Conservation (phyloP, 2,329 filamentous ascomycete species). For the Rachicladosporium sp. region DNA sequence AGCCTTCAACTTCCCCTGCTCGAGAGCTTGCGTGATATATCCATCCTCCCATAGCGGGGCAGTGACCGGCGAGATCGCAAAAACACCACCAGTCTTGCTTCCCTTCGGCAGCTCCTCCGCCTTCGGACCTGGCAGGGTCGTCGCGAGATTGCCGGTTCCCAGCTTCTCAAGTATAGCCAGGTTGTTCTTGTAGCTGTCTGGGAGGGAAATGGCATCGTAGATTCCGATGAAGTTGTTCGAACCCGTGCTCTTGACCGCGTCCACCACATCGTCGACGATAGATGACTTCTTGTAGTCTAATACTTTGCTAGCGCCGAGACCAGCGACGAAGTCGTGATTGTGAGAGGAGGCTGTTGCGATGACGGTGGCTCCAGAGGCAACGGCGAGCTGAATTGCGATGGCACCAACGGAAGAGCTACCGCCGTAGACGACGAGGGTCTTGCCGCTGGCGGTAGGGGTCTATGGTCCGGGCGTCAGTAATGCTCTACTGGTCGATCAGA, state of each 20-base stretch:
- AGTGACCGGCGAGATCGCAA: slow-evolving; percentile 16
- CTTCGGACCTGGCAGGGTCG: slow-evolving; percentile 6
- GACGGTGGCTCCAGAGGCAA: slow-evolving; percentile 23
- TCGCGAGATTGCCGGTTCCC: slow-evolving; percentile 13
- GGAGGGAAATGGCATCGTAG: slow-evolving; percentile 26
- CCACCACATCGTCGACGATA: slow-evolving; percentile 4
- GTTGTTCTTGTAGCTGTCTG: slow-evolving; percentile 13
- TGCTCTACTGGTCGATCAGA: too few relatives aligned
- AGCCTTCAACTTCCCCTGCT: slow-evolving; percentile 19
- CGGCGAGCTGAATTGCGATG: slow-evolving; percentile 23
- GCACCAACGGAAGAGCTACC: slow-evolving; percentile 25
- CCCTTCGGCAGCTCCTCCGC: slow-evolving; percentile 14
- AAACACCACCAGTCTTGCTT: slow-evolving; percentile 18
- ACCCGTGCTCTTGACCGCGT: slow-evolving; percentile 11
- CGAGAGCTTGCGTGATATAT: slow-evolving; percentile 23
- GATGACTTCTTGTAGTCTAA: slow-evolving; percentile 6
- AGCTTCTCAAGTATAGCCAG: slow-evolving; percentile 17
- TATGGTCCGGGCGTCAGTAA: too few relatives aligned
- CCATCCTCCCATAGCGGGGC: slow-evolving; percentile 15
- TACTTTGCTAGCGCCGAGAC: slow-evolving; percentile 3
- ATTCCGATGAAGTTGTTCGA: slow-evolving; percentile 28
- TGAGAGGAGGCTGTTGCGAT: slow-evolving; percentile 20
- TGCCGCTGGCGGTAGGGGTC: slow-evolving; percentile 20
- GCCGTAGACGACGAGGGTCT: slow-evolving; percentile 29
- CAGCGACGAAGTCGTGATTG: slow-evolving; percentile 23